Evolutionary conservation across 108 stramenopile species (phyloP).

Genomic region (Skeletonema costatum): DNA sequence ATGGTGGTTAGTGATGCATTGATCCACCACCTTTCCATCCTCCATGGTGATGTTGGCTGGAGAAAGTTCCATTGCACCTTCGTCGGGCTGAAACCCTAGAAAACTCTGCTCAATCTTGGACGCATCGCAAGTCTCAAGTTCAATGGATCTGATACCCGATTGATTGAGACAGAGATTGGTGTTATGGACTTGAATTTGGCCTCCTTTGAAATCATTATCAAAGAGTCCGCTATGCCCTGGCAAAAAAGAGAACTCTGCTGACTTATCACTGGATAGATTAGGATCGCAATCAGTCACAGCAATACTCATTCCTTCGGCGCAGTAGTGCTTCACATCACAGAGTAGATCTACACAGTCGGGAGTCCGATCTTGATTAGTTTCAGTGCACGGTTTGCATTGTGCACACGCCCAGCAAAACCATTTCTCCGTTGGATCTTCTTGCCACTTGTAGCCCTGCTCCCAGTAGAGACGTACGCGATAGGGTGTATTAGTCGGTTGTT

Average conservation of each 20-base stretch:
- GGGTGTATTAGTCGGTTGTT: background rate
- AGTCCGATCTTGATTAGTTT: background rate
- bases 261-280: background rate
- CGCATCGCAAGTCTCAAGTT: conserved; percentile 11
- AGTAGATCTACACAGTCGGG: conserved; percentile 9
- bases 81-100: conserved; percentile 3
- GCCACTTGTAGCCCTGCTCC: conserved; percentile 65
- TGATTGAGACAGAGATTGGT: conserved; percentile 2
- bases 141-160: conserved; percentile 13
- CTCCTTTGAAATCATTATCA: background rate
- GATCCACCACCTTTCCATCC: background rate
- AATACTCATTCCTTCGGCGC: conserved; percentile 2
- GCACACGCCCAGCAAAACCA: conserved; percentile 58
- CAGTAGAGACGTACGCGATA: conserved; percentile 58
- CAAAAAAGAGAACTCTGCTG: background rate
- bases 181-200: background rate
- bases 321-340: conserved; percentile 16
- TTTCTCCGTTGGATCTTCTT: conserved; percentile 59
- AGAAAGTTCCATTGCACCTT: conserved; percentile 28
- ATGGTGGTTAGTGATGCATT: conserved; percentile 41
- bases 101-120: background rate
- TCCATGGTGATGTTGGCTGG: background rate
- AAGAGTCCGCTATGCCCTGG: background rate
- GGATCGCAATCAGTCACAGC: background rate
- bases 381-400: background rate